Evolutionary conservation across 2,329 filamentous ascomycete species (phyloP).

Genomic region (Pseudocercospora pini-densiflorae): DNA sequence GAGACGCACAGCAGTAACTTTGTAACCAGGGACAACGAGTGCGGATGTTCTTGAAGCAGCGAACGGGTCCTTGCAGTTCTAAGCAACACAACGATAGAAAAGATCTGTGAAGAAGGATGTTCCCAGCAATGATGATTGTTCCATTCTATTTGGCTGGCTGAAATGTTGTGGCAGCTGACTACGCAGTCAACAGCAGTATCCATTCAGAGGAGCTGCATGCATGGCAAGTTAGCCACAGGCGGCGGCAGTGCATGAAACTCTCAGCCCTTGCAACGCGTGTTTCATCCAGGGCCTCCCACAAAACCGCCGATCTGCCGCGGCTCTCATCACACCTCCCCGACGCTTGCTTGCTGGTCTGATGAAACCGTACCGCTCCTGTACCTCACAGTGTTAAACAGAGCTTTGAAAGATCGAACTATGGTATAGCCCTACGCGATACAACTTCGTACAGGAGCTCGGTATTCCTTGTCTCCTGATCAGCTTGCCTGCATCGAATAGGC

Average conservation of each 20-base stretch:
- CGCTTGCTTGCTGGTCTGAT: neutral
- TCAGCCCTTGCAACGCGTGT: slow-evolving; percentile 6
- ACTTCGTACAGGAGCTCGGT: neutral
- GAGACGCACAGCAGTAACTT: neutral
- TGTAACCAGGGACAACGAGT: slow-evolving; percentile 9
- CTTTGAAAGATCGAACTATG: neutral
- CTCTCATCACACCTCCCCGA: neutral
- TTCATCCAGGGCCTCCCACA: neutral
- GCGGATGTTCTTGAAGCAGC: neutral
- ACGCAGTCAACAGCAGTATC: slow-evolving; percentile 2
- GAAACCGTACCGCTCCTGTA: neutral
- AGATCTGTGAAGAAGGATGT: neutral
- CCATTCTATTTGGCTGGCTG: neutral
- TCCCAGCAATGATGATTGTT: neutral
- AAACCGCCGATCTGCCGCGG: neutral
- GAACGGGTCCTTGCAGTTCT: slow-evolving; percentile 1
- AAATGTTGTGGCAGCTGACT: neutral
- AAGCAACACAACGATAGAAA: neutral
- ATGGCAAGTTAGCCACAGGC: neutral
- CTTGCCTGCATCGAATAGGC: neutral
- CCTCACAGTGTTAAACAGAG: neutral
- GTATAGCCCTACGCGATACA: neutral
- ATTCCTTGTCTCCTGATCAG: neutral
- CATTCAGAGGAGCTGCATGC: slow-evolving; percentile 1
- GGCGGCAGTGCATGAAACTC: slow-evolving; percentile 10